Evolutionary conservation across 305 asterid species (phyloP).

Genomic region (Andrographis paniculata): DNA sequence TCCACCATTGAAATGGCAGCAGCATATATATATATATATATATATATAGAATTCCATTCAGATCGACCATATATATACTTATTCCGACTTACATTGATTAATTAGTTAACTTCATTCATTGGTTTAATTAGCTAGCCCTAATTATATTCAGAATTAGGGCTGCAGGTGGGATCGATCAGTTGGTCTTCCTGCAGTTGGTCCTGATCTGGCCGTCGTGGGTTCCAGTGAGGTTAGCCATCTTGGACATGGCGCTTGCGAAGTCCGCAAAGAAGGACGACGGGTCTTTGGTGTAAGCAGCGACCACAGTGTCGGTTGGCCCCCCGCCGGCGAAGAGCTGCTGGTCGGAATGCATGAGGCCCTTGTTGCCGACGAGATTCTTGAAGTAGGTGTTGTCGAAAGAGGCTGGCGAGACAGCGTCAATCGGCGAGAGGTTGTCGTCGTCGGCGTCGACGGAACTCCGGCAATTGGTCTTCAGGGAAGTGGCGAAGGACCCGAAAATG

Average conservation of each 20-base stretch:
- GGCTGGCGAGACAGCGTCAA: conserved; percentile 32
- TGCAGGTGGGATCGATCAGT: conserved; percentile 2
- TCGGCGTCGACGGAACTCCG: conserved; percentile 37
- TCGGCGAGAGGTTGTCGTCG: conserved; percentile 35
- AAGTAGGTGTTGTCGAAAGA: conserved; percentile 48
- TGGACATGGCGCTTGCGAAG: conserved; percentile 45
- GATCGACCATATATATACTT: too few relatives aligned
- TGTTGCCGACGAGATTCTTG: conserved; percentile 26
- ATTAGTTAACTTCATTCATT: background rate
- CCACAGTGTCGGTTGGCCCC: conserved; percentile 33
- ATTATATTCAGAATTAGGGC: background rate
- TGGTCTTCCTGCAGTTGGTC: conserved; percentile 45
- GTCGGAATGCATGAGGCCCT: conserved; percentile 58
- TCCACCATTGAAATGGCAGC: too few relatives aligned
- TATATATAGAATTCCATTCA: too few relatives aligned
- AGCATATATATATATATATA: too few relatives aligned
- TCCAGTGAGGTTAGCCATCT: conserved; percentile 59
- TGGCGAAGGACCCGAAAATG: conserved; percentile 39
- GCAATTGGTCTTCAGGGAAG: conserved; percentile 35
- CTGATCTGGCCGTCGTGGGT: conserved; percentile 45
- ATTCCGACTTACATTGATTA: too few relatives aligned
- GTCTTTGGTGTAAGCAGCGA: conserved; percentile 24
- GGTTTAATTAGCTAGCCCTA: background rate
- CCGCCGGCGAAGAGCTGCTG: conserved; percentile 59
- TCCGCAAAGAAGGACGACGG: conserved; percentile 30